phyloP scores from a whole-genome alignment of 2,329 filamentous ascomycete species.

The Aspergillus nomiae region DNA sequence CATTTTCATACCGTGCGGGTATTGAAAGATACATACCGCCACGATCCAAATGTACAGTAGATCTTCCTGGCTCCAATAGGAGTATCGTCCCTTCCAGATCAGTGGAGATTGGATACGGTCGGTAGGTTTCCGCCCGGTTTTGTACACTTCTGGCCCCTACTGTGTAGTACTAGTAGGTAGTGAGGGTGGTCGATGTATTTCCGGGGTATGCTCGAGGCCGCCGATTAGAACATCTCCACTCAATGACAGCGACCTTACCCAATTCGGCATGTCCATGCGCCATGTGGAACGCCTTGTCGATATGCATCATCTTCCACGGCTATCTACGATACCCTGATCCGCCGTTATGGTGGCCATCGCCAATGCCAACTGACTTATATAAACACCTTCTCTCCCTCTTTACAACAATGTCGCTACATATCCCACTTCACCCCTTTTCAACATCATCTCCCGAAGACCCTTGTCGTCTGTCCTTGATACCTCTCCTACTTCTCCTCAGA shows the following conservation, averaged over 20 bases:
- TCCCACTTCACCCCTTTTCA: neutral
- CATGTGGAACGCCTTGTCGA: neutral
- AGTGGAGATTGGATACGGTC: neutral
- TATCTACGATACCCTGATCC: neutral
- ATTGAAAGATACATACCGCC: no score
- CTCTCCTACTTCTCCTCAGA: neutral
- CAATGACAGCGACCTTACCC: conserved; percentile 16
- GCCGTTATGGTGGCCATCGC: neutral
- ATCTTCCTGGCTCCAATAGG: no score
- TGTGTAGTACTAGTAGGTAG: no score
- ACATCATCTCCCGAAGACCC: neutral
- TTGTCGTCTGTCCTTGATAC: neutral
- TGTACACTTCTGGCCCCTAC: neutral
- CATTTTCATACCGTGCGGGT: neutral
- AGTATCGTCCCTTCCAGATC: no score
- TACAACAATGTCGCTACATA: neutral
- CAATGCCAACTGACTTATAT: neutral
- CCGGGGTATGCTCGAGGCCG: neutral
- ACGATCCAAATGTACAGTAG: no score
- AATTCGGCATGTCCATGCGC: conserved; percentile 33
- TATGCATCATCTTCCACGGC: neutral
- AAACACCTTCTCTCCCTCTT: neutral
- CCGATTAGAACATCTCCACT: neutral
- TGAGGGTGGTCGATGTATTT: neutral
- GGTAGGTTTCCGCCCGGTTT: neutral